phyloP scores from a whole-genome alignment of 2,329 filamentous ascomycete genomes.

The Sclerotiophoma versabilis region DNA sequence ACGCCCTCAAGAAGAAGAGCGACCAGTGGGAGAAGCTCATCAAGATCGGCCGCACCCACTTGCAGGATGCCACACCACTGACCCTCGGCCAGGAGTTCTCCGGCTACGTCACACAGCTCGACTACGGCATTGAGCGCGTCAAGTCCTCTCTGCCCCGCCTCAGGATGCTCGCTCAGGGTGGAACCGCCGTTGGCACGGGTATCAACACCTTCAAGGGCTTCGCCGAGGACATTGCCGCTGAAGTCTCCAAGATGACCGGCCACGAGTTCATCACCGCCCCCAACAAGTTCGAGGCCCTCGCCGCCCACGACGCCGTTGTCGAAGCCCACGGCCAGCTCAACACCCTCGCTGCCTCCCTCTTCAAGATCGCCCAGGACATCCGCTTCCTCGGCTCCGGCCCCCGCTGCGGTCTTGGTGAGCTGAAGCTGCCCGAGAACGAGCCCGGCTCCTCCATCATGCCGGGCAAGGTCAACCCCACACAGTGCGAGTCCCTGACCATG shows the following conservation, averaged over 20 bases:
- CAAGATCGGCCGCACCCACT: slow-evolving; percentile 97
- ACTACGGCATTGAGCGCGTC: slow-evolving; percentile 87
- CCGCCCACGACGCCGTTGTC: slow-evolving; percentile 93
- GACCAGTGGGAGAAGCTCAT: slow-evolving; percentile 93
- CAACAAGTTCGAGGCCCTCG: slow-evolving; percentile 98
- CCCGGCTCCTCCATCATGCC: slow-evolving; percentile 99
- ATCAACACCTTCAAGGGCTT: slow-evolving; percentile 98
- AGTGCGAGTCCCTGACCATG: slow-evolving; percentile 98
- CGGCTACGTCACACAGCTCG: slow-evolving; percentile 93
- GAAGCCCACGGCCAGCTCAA: slow-evolving; percentile 94
- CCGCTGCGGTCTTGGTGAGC: slow-evolving; percentile 92
- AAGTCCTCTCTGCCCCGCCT: slow-evolving; percentile 84
- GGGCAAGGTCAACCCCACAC: slow-evolving; percentile 98
- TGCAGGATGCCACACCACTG: slow-evolving; percentile 95
- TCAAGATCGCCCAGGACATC: slow-evolving; percentile 98
- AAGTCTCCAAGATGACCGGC: slow-evolving; percentile 91
- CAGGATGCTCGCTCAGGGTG: slow-evolving; percentile 88
- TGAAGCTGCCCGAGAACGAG: slow-evolving; percentile 95
- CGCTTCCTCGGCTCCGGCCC: slow-evolving; percentile 96
- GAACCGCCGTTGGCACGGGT: slow-evolving; percentile 94
- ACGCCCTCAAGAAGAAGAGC: slow-evolving; percentile 86
- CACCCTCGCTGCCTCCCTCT: slow-evolving; percentile 87
- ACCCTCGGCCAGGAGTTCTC: slow-evolving; percentile 98
- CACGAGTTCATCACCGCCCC: slow-evolving; percentile 94
- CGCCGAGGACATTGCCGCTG: slow-evolving; percentile 87